Conservation (phyloP, 2,329 filamentous ascomycete genomes). For the Trichoderma koningiopsis region DNA sequence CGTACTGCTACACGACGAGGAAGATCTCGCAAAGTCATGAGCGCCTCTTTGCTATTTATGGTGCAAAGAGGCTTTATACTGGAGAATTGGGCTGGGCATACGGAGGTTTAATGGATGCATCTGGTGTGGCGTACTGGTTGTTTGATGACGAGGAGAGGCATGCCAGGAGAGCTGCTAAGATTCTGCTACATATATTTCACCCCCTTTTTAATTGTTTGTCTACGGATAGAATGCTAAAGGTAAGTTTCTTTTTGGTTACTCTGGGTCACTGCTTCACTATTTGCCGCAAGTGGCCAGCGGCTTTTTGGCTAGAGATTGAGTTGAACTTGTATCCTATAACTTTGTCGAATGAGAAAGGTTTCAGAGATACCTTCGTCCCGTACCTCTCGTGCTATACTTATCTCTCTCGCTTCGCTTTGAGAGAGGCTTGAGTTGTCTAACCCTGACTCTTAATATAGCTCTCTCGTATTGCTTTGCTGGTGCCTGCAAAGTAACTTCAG, state of each 20-base stretch:
- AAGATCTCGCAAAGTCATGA: slow-evolving; percentile 41
- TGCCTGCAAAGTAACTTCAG: neutral
- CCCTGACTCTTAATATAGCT: neutral
- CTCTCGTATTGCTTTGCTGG: neutral
- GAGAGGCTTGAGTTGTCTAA: neutral
- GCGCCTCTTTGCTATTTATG: neutral
- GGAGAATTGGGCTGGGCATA: neutral
- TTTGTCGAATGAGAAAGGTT: neutral
- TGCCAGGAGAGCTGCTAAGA: slow-evolving; percentile 11
- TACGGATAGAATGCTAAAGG: slow-evolving; percentile 15
- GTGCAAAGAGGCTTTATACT: neutral
- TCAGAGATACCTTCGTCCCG: neutral
- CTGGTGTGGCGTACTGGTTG: slow-evolving; percentile 24
- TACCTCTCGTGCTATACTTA: neutral
- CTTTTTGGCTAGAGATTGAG: neutral
- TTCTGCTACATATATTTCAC: slow-evolving; percentile 20
- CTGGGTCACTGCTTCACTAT: neutral
- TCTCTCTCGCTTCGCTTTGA: neutral
- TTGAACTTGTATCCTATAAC: neutral
- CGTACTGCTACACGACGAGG: slow-evolving; percentile 79
- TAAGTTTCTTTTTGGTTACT: slow-evolving; percentile 4
- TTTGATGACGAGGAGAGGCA: slow-evolving; percentile 12
- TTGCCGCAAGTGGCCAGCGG: neutral
- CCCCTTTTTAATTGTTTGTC: slow-evolving; percentile 4
- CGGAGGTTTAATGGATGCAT: slow-evolving; percentile 14